phyloP scores from a whole-genome alignment of 2,329 filamentous ascomycete genomes.

The Claviceps citrina region DNA sequence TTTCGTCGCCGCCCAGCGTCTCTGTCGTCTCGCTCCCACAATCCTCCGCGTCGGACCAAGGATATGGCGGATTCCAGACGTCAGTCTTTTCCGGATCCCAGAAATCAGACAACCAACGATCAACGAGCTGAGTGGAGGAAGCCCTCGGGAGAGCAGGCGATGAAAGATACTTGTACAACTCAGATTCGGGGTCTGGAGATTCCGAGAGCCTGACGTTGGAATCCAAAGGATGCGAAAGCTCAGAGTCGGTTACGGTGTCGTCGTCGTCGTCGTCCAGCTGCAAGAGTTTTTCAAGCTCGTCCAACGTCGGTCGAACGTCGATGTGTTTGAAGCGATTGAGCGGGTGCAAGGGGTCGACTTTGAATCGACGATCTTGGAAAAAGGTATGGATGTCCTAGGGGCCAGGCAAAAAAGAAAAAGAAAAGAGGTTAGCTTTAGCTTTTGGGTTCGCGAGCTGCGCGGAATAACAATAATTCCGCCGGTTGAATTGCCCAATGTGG shows the following conservation, averaged over 20 bases:
- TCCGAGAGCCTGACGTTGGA: not conserved
- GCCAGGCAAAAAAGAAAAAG: constrained; percentile 3
- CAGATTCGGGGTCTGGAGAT: not conserved
- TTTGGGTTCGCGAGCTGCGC: too few relatives aligned
- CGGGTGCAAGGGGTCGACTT: constrained; percentile 7
- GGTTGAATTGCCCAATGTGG: not conserved
- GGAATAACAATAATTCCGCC: constrained; percentile 11
- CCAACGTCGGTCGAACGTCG: constrained; percentile 3
- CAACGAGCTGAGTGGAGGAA: too few relatives aligned
- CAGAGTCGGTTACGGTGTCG: not conserved
- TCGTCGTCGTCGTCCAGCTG: not conserved
- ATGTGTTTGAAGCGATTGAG: constrained; percentile 4
- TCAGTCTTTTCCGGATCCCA: not conserved
- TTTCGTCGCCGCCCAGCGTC: too few relatives aligned
- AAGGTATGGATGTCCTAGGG: constrained; percentile 11
- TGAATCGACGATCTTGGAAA: constrained; percentile 6
- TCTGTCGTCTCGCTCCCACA: not conserved
- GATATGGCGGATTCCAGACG: not conserved
- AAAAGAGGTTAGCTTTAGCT: constrained; percentile 11
- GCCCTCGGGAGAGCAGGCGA: not conserved
- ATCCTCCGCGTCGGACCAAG: too few relatives aligned
- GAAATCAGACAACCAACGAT: too few relatives aligned
- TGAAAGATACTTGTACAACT: not conserved
- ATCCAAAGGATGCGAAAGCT: not conserved
- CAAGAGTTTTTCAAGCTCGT: not conserved